Conservation (phyloP, 1,284 basidiomycete species). For the Microbotryum lychnidis-dioicae region DNA sequence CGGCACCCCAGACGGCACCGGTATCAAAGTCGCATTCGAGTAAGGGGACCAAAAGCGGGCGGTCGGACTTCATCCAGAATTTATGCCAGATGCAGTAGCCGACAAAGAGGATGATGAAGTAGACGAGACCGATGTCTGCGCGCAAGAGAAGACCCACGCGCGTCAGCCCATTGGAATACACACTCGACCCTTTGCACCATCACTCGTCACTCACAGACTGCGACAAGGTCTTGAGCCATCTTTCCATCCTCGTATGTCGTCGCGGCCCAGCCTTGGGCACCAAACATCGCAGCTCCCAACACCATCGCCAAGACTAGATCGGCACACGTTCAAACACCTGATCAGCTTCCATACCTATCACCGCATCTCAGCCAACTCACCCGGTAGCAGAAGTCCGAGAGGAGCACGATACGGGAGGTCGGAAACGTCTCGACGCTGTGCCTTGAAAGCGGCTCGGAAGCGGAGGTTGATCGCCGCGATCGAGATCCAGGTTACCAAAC, state of each 20-base stretch:
- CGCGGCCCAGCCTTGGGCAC: conserved; percentile 14
- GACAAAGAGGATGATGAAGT: conserved; percentile 11
- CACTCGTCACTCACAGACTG: too few species aligned
- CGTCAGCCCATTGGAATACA: too few species aligned
- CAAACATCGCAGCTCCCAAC: conserved; percentile 16
- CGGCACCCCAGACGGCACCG: conserved; percentile 16
- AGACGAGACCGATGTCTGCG: conserved; percentile 9
- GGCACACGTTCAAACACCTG: neutral
- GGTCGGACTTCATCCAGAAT: neutral
- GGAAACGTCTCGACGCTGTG: neutral
- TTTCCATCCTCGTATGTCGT: neutral
- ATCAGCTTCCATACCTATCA: neutral
- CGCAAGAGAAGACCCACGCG: too few species aligned
- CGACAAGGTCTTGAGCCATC: conserved; percentile 1
- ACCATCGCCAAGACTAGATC: conserved; percentile 3
- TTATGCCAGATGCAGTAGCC: conserved; percentile 16
- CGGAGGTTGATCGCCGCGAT: conserved; percentile 16
- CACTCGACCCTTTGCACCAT: too few species aligned
- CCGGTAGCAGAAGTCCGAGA: conserved; percentile 4
- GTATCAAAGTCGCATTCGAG: conserved; percentile 13
- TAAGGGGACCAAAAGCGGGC: conserved; percentile 6
- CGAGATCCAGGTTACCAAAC: conserved; percentile 13
- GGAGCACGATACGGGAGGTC: conserved; percentile 17
- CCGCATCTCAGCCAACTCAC: neutral
- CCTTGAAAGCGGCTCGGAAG: conserved; percentile 12